Base-by-base conservation (phyloP, 805 yeast genomes). In the Yamadazyma insecticola region DNA sequence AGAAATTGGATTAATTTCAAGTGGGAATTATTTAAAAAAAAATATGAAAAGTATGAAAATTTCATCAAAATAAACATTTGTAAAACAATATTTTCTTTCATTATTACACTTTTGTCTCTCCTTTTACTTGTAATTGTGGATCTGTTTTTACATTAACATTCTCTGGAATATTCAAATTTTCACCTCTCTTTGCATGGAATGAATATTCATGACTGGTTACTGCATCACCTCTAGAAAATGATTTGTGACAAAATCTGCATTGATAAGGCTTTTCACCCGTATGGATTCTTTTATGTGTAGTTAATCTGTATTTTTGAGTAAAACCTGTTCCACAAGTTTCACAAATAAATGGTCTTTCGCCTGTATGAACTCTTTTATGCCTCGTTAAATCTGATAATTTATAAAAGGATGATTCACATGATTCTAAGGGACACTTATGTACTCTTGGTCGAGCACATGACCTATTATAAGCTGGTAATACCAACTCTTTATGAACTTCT, bases 311-410 rank as follows among this genome's bases (percentile, higher is more conserved):
- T 29, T 81, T 84, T 26, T 82, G 84, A 4, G 94, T 83, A 55
- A 90, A 88, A 8, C 66, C 53, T 33, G 79, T 76, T 2, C 74
- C 69, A 53, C 98, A 92, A 1, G 69, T 50, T 0, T 60, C 47
- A 56, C 97, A 92, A 35, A 65, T 63, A 53, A 71, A 81, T 0
- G 96, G 96, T 50, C 80, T 78, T 52, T 81, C 78, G 35, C 80
- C 77, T 0, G 97, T 85, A 53, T 90, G 98, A 3, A 81, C 80
- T 54, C 83, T 90, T 29, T 90, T 60, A 58, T 90, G 98, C 22
- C 98, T 70, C 11, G 38, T 36, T 17, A 44, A 32, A 31, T 44
- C 48, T 5, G 43, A 37, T 25, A 30, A 35, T 29, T 41, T 41
- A 7, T 40, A 34, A 29, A 48, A 50, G 13, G 45, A 24, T 33